Base-by-base conservation (phyloP, 2,329 filamentous ascomycete species). In the Paecilomyces sp. region DNA sequence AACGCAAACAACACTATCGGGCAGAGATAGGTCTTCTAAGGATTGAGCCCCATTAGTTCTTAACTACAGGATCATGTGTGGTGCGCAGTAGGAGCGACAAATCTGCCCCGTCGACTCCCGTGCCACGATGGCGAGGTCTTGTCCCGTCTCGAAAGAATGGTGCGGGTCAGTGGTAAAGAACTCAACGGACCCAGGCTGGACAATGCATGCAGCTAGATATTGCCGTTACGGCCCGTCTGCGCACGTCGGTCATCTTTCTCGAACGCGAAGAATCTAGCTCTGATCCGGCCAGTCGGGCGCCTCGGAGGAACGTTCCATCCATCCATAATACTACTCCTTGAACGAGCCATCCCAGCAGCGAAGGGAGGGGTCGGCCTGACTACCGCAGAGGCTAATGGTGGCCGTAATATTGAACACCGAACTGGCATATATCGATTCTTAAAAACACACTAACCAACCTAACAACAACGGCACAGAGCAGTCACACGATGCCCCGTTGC, bases 11-110 rank as follows among this genome's bases (percentile, higher is more conserved):
- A 25, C 61, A 61, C 62, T 60, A 50, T 64, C 62, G 65, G 64
- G 61, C 63, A 64, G 59, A 67, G 62, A 64, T 63, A 64, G 63
- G n/a, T 60, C 54, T 57, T 57, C 53, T 63, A 67, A 61, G 61
- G 65, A 67, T 63, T 63, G 65, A 63, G 59, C 60, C 58, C 60
- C 59, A 63, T 64, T 64, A 57, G 59, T 60, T 47, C 41, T 22
- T 56, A n/a, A 15, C 54, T 57, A 56, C 22, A 15, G 55, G 30
- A 58, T 56, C 25, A 50, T 50, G 28, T 56, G 59, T 36, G 30
- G 54, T 30, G 51, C 28, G 47, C n/a, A 57, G n/a, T 25, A 57
- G n/a, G 36, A 34, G 12, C n/a, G 55, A 30, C 18, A 28, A 50
- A 57, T 24, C 2, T 15, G 13, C 33, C 55, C 28, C 50, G 18